A percentile compares a stretch with the other conserved stretches of the same genome.
Evolutionary conservation across 768 basidiomycete genomes (phyloP).

Genomic region (Lactarius pseudohatsudake): DNA sequence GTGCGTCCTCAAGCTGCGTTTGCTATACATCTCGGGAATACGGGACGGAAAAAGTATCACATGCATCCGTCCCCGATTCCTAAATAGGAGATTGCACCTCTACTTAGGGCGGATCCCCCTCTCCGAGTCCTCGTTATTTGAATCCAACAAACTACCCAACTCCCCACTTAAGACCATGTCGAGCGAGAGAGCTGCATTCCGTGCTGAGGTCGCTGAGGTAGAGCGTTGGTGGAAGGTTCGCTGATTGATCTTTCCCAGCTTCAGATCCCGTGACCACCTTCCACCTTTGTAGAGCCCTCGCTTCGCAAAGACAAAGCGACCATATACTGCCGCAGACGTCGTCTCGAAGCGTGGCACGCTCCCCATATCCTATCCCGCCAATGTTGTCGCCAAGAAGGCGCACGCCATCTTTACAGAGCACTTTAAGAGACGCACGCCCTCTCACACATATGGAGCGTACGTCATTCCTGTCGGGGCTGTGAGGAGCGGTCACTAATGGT

Average conservation of each 20-base stretch:
- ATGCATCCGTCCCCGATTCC: constrained; percentile 10
- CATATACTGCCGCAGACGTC: constrained; percentile 91
- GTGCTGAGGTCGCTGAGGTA: constrained; percentile 78
- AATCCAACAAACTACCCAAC: constrained; percentile 10
- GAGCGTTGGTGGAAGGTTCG: constrained; percentile 92
- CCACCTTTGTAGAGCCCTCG: constrained; percentile 65
- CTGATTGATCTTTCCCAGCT: background rate
- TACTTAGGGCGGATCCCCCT: background rate
- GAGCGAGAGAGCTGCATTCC: constrained; percentile 64
- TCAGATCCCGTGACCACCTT: constrained; percentile 3
- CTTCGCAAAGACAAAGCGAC: constrained; percentile 82
- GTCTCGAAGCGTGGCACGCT: constrained; percentile 92
- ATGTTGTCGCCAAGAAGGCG: constrained; percentile 84
- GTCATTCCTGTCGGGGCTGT: constrained; percentile 39
- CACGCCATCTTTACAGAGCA: constrained; percentile 75
- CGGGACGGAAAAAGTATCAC: constrained; percentile 15
- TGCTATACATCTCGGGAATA: background rate
- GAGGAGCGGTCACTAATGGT: background rate
- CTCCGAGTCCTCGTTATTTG: background rate
- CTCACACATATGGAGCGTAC: constrained; percentile 98
- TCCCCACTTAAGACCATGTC: constrained; percentile 46
- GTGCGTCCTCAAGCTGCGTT: background rate
- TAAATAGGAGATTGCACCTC: constrained; percentile 6
- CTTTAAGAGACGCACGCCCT: constrained; percentile 72
- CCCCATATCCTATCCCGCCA: constrained; percentile 81